Evolutionary conservation across 1,284 basidiomycete genomes (phyloP).

Genomic region (Boletus chippewaensis): DNA sequence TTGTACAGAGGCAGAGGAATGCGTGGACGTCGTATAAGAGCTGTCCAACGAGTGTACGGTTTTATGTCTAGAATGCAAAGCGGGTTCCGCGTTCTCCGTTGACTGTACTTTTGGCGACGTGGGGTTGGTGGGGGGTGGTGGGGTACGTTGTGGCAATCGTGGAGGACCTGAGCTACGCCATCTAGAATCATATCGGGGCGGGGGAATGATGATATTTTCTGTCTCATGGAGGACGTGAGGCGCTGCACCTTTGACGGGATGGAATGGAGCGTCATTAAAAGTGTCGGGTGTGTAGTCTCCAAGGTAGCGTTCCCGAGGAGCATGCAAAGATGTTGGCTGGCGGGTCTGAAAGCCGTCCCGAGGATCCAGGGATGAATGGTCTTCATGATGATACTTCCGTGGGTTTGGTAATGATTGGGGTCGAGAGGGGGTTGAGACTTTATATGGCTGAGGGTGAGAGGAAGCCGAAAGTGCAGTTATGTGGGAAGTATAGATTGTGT

Average conservation of each 20-base stretch:
- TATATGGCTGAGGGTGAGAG: slow-evolving; percentile 2
- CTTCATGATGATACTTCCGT: background rate
- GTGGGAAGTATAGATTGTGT: slow-evolving; percentile 15
- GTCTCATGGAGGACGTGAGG: slow-evolving; percentile 15
- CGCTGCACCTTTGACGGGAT: slow-evolving; percentile 7
- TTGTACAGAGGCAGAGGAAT: slow-evolving; percentile 11
- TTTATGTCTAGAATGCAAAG: slow-evolving; percentile 8
- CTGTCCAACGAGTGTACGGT: slow-evolving; percentile 13
- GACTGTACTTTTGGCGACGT: slow-evolving; percentile 4
- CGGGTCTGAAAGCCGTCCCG: slow-evolving; percentile 1
- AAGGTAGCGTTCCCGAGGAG: slow-evolving; percentile 14
- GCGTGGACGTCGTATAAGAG: slow-evolving; percentile 2
- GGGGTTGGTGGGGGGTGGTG: slow-evolving; percentile 2
- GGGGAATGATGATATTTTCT: slow-evolving; percentile 18
- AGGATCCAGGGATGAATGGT: background rate
- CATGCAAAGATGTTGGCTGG: slow-evolving; percentile 4
- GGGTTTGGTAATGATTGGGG: slow-evolving; percentile 11
- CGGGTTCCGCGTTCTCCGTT: background rate
- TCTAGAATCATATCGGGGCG: slow-evolving; percentile 20
- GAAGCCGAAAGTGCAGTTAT: slow-evolving; percentile 3
- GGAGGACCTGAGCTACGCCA: slow-evolving; percentile 7
- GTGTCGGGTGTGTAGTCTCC: slow-evolving; percentile 7
- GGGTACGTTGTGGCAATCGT: slow-evolving; percentile 7
- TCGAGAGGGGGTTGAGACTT: slow-evolving; percentile 6
- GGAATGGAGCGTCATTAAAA: slow-evolving; percentile 2